Conservation (phyloP, 306 rosid species). For the Quercus engelmannii region DNA sequence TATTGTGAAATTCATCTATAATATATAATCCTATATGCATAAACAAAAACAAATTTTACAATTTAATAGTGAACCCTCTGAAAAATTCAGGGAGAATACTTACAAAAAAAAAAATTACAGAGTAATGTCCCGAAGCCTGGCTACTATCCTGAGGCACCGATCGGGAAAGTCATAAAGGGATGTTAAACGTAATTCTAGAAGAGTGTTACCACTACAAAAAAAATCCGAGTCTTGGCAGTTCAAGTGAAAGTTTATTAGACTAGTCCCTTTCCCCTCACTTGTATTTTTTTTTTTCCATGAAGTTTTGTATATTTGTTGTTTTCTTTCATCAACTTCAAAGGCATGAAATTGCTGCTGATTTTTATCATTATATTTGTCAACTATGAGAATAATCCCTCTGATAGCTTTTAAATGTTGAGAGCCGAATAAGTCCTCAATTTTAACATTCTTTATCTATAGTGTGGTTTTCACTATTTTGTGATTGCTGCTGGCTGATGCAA, state of each 20-base stretch:
- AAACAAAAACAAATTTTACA: background rate
- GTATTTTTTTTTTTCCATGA: background rate
- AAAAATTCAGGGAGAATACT: background rate
- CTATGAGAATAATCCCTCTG: background rate
- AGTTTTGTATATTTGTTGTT: background rate
- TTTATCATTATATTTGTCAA: background rate
- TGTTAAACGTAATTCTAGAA: too few relatives aligned
- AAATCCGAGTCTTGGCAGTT: too few relatives aligned
- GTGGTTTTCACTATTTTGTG: background rate
- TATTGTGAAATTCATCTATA: background rate
- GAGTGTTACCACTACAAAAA: too few relatives aligned
- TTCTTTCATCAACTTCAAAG: background rate
- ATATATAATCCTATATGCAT: background rate
- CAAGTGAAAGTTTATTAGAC: too few relatives aligned
- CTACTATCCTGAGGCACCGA: too few relatives aligned
- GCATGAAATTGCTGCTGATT: background rate
- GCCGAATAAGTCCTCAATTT: background rate
- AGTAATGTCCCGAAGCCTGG: too few relatives aligned
- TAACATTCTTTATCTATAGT: background rate
- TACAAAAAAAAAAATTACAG: too few relatives aligned
- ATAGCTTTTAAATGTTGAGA: background rate
- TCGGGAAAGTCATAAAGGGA: too few relatives aligned
- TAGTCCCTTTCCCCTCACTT: background rate
- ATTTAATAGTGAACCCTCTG: background rate
- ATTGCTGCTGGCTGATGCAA: slow-evolving; percentile 14